Percentiles rank a stretch among this genome's conserved stretches.
Evolutionary conservation across 2,329 filamentous ascomycete species (phyloP).

Genomic region (Herpotrichia juniperi): DNA sequence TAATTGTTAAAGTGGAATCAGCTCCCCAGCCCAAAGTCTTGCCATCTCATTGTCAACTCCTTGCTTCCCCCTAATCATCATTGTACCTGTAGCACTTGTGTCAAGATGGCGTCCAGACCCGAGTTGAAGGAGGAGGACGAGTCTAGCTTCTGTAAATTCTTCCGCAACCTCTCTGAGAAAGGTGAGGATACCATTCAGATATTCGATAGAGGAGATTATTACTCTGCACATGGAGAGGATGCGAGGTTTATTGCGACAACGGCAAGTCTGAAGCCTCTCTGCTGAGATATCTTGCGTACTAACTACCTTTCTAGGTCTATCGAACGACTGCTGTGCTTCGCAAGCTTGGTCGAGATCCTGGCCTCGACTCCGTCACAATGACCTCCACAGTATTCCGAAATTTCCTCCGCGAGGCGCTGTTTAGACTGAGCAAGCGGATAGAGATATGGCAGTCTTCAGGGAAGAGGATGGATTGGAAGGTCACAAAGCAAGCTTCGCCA

Average conservation of each 20-base stretch:
- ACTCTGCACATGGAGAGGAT: constrained; percentile 90
- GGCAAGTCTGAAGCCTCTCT: constrained; percentile 52
- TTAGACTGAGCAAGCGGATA: constrained; percentile 86
- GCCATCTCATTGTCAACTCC: neutral
- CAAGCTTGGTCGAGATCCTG: constrained; percentile 84
- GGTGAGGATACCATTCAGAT: constrained; percentile 81
- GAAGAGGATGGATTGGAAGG: constrained; percentile 84
- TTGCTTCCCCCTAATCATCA: neutral
- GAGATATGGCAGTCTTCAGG: constrained; percentile 85
- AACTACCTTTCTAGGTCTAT: constrained; percentile 69
- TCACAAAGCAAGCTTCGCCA: constrained; percentile 87
- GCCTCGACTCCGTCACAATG: constrained; percentile 92
- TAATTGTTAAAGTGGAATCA: constrained; percentile 10
- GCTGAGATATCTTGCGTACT: neutral
- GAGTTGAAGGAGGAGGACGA: constrained; percentile 86
- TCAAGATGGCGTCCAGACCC: constrained; percentile 59
- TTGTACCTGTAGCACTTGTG: neutral
- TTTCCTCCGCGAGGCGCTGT: constrained; percentile 91
- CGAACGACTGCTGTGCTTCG: constrained; percentile 96
- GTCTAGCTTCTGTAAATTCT: constrained; percentile 94
- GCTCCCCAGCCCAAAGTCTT: constrained; percentile 1
- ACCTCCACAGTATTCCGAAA: constrained; percentile 93
- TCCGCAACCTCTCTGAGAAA: constrained; percentile 78
- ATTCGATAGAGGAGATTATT: constrained; percentile 94
- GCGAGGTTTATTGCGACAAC: constrained; percentile 82